These are phyloP conservation scores for Licmophora abbreviata DNA, from an alignment of 108 stramenopile species.

Conservation along the genomic window DNA sequence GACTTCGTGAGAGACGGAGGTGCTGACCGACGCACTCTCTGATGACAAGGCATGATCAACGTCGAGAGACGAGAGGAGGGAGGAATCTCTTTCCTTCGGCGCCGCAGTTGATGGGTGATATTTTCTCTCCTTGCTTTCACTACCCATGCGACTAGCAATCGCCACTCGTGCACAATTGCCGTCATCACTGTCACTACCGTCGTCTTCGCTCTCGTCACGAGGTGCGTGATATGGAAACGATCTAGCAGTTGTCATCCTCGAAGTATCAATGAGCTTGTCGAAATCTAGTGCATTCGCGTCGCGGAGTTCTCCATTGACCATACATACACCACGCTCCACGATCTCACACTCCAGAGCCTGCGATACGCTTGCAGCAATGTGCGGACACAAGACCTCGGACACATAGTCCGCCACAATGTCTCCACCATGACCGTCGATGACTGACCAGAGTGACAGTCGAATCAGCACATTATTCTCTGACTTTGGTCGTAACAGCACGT, in stretches of 20 bases:
- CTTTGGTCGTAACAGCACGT: conserved; percentile 48
- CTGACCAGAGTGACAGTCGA: conserved; percentile 68
- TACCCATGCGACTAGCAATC: too few relatives aligned
- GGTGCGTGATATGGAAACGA: conserved; percentile 76
- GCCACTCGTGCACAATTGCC: too few relatives aligned
- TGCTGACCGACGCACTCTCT: conserved; percentile 34
- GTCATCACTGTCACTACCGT: neutral
- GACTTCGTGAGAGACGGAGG: conserved; percentile 34
- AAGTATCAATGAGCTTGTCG: conserved; percentile 63
- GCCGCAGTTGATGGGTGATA: neutral
- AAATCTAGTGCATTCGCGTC: conserved; percentile 77
- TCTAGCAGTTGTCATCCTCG: conserved; percentile 38
- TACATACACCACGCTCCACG: conserved; percentile 67
- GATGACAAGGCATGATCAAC: neutral
- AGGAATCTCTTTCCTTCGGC: neutral
- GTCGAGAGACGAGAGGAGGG: conserved; percentile 9
- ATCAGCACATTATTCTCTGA: conserved; percentile 43
- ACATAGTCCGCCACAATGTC: conserved; percentile 71
- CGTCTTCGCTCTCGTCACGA: conserved; percentile 20
- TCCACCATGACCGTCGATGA: conserved; percentile 86
- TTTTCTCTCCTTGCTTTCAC: too few relatives aligned
- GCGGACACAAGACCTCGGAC: conserved; percentile 58
- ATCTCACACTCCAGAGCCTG: conserved; percentile 63
- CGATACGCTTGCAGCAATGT: conserved; percentile 60
- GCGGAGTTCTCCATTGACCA: conserved; percentile 72